These are phyloP conservation scores for Pichia rugopelliculosa DNA, from an alignment of 805 yeast genomes.

Conservation along the genomic window DNA sequence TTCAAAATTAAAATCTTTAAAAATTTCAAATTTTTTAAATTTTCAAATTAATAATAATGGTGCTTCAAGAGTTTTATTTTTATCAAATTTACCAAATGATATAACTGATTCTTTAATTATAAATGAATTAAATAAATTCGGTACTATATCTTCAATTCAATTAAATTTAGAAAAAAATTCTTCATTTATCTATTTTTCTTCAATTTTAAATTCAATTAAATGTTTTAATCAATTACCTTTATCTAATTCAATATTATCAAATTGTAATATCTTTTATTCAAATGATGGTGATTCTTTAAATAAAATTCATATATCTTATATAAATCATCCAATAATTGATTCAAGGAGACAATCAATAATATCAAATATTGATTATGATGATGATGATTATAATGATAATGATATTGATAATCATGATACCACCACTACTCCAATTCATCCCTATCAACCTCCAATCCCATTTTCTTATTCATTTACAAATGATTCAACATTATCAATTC, in stretches of 20 bases:
- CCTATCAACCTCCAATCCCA: background rate
- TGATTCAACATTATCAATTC: background rate
- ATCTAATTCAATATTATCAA: constrained; percentile 18
- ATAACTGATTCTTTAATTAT: constrained; percentile 16
- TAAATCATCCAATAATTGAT: background rate
- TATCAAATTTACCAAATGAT: constrained; percentile 18
- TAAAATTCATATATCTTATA: background rate
- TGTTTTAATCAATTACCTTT: constrained; percentile 32
- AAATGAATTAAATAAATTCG: constrained; percentile 32
- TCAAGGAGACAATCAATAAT: background rate
- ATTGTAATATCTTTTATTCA: constrained; percentile 25
- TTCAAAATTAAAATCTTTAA: constrained; percentile 26
- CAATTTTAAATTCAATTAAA: constrained; percentile 40
- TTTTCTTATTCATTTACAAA: background rate
- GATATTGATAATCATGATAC: no score
- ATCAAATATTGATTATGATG: no score
- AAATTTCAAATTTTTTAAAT: constrained; percentile 22
- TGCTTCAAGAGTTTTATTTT: constrained; percentile 25
- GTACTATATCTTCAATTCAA: constrained; percentile 34
- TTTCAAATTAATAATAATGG: constrained; percentile 26
- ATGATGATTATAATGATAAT: no score
- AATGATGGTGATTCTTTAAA: constrained; percentile 13
- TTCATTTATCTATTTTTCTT: constrained; percentile 34
- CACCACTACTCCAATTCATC: background rate
- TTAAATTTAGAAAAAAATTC: constrained; percentile 18